Conservation (phyloP, 805 yeast species). For the Cyberlindnera amylophila region DNA sequence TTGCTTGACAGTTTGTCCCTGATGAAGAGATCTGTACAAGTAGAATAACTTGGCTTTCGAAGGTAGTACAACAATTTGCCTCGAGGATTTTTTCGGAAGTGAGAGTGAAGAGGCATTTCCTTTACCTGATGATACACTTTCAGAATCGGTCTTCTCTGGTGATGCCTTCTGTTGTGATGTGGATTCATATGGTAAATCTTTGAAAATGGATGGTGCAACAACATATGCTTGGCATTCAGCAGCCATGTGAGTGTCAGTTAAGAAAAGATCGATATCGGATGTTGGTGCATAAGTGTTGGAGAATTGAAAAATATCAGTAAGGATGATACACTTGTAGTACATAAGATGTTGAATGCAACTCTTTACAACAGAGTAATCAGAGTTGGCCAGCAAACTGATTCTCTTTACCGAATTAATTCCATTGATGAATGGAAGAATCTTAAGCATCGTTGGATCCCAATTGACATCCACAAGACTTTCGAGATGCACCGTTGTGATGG, state of each 20-base stretch:
- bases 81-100: conserved; percentile 7
- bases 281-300: conserved; percentile 87
- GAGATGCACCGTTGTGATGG: conserved; percentile 80
- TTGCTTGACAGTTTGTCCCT: conserved; percentile 69
- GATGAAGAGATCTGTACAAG: conserved; percentile 73
- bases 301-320: conserved; percentile 87
- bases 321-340: conserved; percentile 81
- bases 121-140: conserved; percentile 6
- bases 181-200: conserved; percentile 31
- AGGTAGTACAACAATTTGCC: conserved; percentile 39
- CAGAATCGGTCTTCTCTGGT: conserved; percentile 1
- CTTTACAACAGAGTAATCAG: conserved; percentile 72
- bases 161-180: conserved; percentile 1
- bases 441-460: conserved; percentile 97
- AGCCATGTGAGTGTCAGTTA: conserved; percentile 61
- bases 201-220: conserved; percentile 38
- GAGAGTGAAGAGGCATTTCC: conserved; percentile 15
- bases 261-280: conserved; percentile 63
- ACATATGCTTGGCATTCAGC: conserved; percentile 86
- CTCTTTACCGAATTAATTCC: conserved; percentile 81
- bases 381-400: conserved; percentile 75
- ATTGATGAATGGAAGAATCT: conserved; percentile 78
- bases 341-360: conserved; percentile 88
- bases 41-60: conserved; percentile 64
- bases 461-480: conserved; percentile 73